Base-by-base conservation (phyloP, 2,329 filamentous ascomycete species). In the Leptoxyphium fumago region DNA sequence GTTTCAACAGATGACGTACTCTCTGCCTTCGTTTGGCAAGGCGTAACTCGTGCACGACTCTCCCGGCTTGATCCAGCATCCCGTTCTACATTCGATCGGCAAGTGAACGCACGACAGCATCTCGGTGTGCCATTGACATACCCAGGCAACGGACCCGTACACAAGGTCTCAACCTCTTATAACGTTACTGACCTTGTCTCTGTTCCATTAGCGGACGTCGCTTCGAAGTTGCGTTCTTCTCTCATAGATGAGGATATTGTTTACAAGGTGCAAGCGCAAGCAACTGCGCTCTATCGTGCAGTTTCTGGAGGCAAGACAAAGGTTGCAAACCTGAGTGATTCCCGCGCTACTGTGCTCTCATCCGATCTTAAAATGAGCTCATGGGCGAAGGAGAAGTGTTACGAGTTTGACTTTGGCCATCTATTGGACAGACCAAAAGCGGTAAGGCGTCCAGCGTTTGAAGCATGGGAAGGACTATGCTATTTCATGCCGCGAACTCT, bases 1-100 rank as follows among this genome's bases (percentile, higher is more conserved):
- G 26, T 47, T 14, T 48, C 48, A 2, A 50, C 46, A 7, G 42
- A 48, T 14, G 48, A 50, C 36, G 41, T 30, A 5, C 42, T 50
- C 4, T 41, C 39, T 32, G 48, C 46, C 14, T 43, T 50, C 2
- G 14, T 45, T 14, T 48, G 43, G 43, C 46, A 50, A 38, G 18
- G 38, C 15, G 32, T 48, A 10, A 30, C 32, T 26, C 30, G 34
- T 7, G 42, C 44, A 28, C 44, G 46, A 7, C 13, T 8, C 17
- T 26, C 11, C 8, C 21, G 43, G 11, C 17, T 43, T 13, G 43
- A 32, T n/a, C 8, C 39, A 29, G 5, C 21, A 2, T 26, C n/a
- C 26, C 10, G 11, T 2, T 42, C 45, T 2, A 45, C 40, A 7
- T 44, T 47, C 15, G 43, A 44, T 13, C 42, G 45, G 4, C 42